Percentiles rank a stretch among this genome's conserved stretches.
Evolutionary conservation across 2,329 filamentous ascomycete species (phyloP).

Genomic region (Arthrocladium fulminans): DNA sequence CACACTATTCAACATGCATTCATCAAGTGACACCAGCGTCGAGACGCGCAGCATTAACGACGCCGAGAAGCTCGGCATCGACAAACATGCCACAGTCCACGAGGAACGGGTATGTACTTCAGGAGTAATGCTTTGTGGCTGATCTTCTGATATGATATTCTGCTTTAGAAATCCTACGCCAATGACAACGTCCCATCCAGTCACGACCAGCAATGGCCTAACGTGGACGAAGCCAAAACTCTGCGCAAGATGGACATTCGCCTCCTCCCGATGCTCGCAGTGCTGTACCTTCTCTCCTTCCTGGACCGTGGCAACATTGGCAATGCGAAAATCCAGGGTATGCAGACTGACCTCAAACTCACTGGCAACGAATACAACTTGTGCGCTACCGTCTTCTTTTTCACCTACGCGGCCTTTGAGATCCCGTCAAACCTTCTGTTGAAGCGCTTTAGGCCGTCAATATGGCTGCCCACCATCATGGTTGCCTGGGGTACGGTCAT

Average conservation of each 20-base stretch:
- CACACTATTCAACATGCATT: too few species aligned
- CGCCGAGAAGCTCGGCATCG: too few species aligned
- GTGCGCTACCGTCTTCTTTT: slow-evolving; percentile 49
- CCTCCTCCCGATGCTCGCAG: slow-evolving; percentile 33
- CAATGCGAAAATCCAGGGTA: slow-evolving; percentile 61
- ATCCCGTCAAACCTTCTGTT: slow-evolving; percentile 65
- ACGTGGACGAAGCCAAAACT: too few species aligned
- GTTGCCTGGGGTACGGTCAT: slow-evolving; percentile 37
- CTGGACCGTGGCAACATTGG: slow-evolving; percentile 58
- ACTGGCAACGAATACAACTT: slow-evolving; percentile 36
- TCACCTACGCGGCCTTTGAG: slow-evolving; percentile 52
- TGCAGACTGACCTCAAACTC: slow-evolving; percentile 46
- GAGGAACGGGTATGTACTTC: too few species aligned
- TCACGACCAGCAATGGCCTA: too few species aligned
- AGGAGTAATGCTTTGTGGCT: too few species aligned
- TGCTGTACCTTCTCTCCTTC: slow-evolving; percentile 64
- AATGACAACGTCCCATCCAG: too few species aligned
- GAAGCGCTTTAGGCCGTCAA: slow-evolving; percentile 54
- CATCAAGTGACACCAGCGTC: too few species aligned
- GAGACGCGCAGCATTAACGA: too few species aligned
- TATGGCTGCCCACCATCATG: slow-evolving; percentile 34
- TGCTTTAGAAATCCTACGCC: too few species aligned
- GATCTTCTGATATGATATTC: too few species aligned
- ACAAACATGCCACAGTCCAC: too few species aligned
- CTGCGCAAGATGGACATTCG: slow-evolving; percentile 33